These are phyloP conservation scores for Microcyclospora tardicrescens DNA, from an alignment of 2,329 filamentous ascomycete species.

Conservation along the genomic window DNA sequence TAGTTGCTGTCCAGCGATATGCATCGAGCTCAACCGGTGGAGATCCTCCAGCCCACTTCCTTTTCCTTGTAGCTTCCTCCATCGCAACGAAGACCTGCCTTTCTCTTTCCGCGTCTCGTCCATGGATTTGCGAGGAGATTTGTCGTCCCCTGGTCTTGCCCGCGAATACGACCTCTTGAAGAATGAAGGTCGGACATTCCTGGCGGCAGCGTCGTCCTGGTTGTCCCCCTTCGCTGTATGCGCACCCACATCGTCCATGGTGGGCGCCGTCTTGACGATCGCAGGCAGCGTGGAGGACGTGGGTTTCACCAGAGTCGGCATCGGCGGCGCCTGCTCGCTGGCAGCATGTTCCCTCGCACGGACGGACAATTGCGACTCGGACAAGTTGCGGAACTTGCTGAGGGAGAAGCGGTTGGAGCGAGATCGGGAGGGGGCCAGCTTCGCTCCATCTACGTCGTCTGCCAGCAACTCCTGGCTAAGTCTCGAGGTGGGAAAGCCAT, in stretches of 20 bases:
- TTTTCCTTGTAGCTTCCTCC: conserved; percentile 18
- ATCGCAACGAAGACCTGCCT: conserved; percentile 11
- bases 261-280: conserved; percentile 89
- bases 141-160: conserved; percentile 1
- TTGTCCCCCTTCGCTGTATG: conserved; percentile 3
- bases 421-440: not conserved
- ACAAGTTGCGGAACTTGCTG: conserved; percentile 80
- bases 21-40: conserved; percentile 49
- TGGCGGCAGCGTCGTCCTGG: conserved; percentile 4
- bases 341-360: conserved; percentile 52
- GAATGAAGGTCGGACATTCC: conserved; percentile 9
- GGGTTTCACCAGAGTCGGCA: conserved; percentile 16
- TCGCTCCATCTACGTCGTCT: conserved; percentile 9
- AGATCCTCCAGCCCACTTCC: conserved; percentile 25
- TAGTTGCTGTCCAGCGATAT: conserved; percentile 9
- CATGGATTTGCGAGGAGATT: conserved; percentile 9
- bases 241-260: conserved; percentile 32
- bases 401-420: conserved; percentile 46
- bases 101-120: conserved; percentile 10
- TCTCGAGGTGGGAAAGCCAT: conserved; percentile 8
- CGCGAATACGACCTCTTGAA: conserved; percentile 15
- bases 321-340: conserved; percentile 30
- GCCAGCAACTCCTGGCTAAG: conserved; percentile 14
- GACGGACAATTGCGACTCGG: conserved; percentile 74
- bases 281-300: conserved; percentile 35